phyloP scores from a whole-genome alignment of 2,329 filamentous ascomycete genomes.

The Cytospora mali region DNA sequence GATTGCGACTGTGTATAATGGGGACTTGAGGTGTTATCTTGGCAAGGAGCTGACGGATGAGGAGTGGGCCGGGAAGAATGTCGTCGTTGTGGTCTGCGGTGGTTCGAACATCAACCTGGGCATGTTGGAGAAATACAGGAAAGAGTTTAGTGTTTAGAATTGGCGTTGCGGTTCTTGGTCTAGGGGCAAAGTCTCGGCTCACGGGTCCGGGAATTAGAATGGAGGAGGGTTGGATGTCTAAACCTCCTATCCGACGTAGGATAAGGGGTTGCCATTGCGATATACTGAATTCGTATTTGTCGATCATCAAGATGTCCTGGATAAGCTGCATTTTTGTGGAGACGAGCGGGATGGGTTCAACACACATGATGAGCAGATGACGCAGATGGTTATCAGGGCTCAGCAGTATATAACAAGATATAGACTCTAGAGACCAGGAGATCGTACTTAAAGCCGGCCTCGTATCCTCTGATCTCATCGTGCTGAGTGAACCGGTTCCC shows the following conservation, averaged over 20 bases:
- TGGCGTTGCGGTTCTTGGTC: not conserved
- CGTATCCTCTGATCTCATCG: not conserved
- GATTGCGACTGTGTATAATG: conserved; percentile 68
- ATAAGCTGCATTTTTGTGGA: not conserved
- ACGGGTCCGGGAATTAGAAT: not conserved
- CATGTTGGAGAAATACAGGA: conserved; percentile 61
- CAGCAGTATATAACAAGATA: not conserved
- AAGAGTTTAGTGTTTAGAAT: conserved; percentile 44
- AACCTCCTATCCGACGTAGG: not conserved
- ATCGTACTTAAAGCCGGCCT: not conserved
- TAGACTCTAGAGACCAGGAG: not conserved
- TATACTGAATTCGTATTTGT: not conserved
- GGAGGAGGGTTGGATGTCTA: not conserved
- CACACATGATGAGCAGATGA: not conserved
- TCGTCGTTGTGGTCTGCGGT: conserved; percentile 86
- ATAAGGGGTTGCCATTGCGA: not conserved
- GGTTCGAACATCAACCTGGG: conserved; percentile 68
- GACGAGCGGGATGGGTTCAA: not conserved
- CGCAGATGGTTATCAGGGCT: not conserved
- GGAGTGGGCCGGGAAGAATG: conserved; percentile 66
- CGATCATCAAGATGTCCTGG: not conserved
- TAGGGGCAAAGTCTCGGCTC: not conserved
- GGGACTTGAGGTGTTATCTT: conserved; percentile 62
- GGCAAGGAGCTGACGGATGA: conserved; percentile 55
- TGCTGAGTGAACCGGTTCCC: not conserved